Conservation (phyloP, 495 filamentous ascomycete genomes). For the Penicillium diatomitis region DNA sequence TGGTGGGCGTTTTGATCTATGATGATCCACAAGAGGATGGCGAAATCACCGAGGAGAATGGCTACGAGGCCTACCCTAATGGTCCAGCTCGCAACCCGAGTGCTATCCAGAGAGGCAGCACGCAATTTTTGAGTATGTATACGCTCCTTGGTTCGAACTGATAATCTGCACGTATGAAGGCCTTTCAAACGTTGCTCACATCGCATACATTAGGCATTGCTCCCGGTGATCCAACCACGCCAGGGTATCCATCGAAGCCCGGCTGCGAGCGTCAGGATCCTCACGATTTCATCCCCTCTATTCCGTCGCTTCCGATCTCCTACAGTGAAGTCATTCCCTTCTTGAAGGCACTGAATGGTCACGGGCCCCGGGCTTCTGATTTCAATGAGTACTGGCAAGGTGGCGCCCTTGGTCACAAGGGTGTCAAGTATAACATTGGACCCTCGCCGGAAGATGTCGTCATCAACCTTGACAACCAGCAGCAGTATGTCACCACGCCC, state of each 20-base stretch:
- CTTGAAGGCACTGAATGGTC: slow-evolving; percentile 78
- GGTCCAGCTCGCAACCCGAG: slow-evolving; percentile 83
- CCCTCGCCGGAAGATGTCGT: slow-evolving; percentile 69
- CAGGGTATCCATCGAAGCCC: slow-evolving; percentile 88
- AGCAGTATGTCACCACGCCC: slow-evolving; percentile 82
- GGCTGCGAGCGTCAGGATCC: slow-evolving; percentile 71
- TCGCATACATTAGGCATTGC: slow-evolving; percentile 36
- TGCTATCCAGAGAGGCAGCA: slow-evolving; percentile 87
- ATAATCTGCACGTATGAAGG: neutral
- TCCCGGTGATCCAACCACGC: slow-evolving; percentile 71
- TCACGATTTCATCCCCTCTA: slow-evolving; percentile 60
- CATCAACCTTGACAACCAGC: slow-evolving; percentile 76
- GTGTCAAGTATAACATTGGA: slow-evolving; percentile 85
- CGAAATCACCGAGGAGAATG: slow-evolving; percentile 68
- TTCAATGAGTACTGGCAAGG: slow-evolving; percentile 66
- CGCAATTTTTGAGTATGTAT: slow-evolving; percentile 64
- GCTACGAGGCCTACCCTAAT: slow-evolving; percentile 69
- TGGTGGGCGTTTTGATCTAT: slow-evolving; percentile 80
- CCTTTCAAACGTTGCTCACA: neutral
- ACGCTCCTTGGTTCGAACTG: neutral
- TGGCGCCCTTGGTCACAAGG: slow-evolving; percentile 68
- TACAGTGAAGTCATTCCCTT: slow-evolving; percentile 80
- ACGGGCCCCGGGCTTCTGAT: slow-evolving; percentile 69
- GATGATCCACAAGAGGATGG: slow-evolving; percentile 88
- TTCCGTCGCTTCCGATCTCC: slow-evolving; percentile 88